Conservation (phyloP, 73 alveolate species). For the Symbiodinium pilosum region DNA sequence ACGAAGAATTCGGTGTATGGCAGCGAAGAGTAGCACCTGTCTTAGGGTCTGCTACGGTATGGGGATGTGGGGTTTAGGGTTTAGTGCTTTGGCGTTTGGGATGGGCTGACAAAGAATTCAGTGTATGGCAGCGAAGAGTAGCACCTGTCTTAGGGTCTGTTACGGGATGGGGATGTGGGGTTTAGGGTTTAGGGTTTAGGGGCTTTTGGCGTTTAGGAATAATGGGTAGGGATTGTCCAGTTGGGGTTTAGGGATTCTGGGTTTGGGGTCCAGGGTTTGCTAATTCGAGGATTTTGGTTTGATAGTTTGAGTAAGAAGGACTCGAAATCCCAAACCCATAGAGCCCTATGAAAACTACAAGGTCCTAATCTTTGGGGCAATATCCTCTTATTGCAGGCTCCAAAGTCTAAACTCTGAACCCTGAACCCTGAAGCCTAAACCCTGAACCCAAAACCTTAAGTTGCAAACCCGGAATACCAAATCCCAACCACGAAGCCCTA, state of each 20-base stretch:
- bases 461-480: no score
- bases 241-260: neutral
- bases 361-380: no score
- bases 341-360: no score
- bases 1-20: conserved; percentile 4
- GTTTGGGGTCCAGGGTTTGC: neutral
- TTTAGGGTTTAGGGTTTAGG: neutral
- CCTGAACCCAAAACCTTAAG: no score
- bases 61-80: neutral
- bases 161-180: neutral
- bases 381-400: no score
- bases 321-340: neutral
- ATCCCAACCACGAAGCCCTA: no score
- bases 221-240: neutral
- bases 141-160: neutral
- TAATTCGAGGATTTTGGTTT: no score
- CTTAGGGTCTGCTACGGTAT: neutral
- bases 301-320: neutral
- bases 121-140: neutral
- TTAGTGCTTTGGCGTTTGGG: neutral
- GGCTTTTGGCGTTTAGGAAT: neutral
- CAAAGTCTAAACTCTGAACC: no score
- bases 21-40: neutral
- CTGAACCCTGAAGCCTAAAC: no score
- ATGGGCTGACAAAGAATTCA: neutral